These are phyloP conservation scores for Hygrophoropsis aurantiaca DNA, from an alignment of 768 basidiomycete genomes.

Conservation along the genomic window DNA sequence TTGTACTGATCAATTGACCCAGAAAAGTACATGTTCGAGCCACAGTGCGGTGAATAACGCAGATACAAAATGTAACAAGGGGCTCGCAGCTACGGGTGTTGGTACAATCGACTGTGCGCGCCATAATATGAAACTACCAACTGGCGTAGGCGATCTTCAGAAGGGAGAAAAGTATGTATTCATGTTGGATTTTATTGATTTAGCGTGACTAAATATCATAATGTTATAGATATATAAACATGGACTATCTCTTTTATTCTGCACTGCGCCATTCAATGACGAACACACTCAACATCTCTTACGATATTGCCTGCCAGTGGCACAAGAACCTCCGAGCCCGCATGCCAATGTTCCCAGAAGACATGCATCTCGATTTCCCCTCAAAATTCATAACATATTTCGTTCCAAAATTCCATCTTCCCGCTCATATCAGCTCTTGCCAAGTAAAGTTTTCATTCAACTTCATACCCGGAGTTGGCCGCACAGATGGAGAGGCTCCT, in stretches of 20 bases:
- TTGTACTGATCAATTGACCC: neutral
- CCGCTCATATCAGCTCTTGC: conserved; percentile 28
- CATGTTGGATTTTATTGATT: too few species aligned
- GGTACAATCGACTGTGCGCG: conserved; percentile 1
- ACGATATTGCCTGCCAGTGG: conserved; percentile 4
- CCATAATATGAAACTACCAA: conserved; percentile 17
- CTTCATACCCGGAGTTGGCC: conserved; percentile 24
- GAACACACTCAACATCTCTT: conserved; percentile 3
- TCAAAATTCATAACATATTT: conserved; percentile 7
- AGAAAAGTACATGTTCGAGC: conserved; percentile 22
- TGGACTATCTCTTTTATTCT: conserved; percentile 15
- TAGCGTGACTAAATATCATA: neutral
- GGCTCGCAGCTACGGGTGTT: conserved; percentile 6
- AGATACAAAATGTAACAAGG: conserved; percentile 8
- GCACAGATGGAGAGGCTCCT: conserved; percentile 35
- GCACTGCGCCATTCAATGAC: neutral
- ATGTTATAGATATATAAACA: conserved; percentile 13
- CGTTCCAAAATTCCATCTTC: conserved; percentile 37
- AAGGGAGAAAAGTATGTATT: conserved; percentile 13
- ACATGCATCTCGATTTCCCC: conserved; percentile 1
- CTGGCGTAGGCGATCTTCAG: conserved; percentile 15
- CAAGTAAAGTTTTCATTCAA: conserved; percentile 27
- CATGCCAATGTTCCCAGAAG: neutral
- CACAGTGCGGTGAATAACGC: neutral
- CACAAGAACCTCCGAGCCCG: neutral